phyloP scores from a whole-genome alignment of 805 yeast genomes.

The Candida wancherniae region DNA sequence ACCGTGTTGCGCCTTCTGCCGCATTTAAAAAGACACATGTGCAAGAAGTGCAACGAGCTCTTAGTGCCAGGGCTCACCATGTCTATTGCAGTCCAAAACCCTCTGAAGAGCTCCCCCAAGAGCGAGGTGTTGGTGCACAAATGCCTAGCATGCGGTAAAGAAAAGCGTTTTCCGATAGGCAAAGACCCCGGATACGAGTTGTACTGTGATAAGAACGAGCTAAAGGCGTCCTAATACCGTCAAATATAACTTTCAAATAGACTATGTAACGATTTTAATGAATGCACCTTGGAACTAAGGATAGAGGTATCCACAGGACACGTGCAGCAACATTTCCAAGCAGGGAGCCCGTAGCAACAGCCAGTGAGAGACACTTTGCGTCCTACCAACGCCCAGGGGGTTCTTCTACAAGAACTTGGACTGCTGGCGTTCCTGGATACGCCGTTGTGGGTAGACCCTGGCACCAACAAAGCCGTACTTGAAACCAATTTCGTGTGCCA shows the following conservation, averaged over 20 bases:
- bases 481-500: slow-evolving; percentile 90
- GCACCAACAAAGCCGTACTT: slow-evolving; percentile 73
- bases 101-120: slow-evolving; percentile 26
- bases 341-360: background rate
- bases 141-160: slow-evolving; percentile 50
- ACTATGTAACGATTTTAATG: too few species aligned
- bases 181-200: slow-evolving; percentile 42
- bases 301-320: background rate
- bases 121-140: slow-evolving; percentile 45
- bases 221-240: too few species aligned
- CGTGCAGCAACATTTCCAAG: background rate
- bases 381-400: background rate
- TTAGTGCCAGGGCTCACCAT: slow-evolving; percentile 47
- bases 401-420: slow-evolving; percentile 9
- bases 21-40: slow-evolving; percentile 57
- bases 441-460: slow-evolving; percentile 43
- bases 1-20: slow-evolving; percentile 64
- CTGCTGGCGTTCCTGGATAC: slow-evolving; percentile 22
- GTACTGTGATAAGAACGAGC: slow-evolving; percentile 37
- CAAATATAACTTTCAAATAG: too few species aligned
- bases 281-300: too few species aligned
- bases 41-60: slow-evolving; percentile 59
- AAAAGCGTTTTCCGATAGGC: slow-evolving; percentile 63
- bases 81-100: slow-evolving; percentile 37
- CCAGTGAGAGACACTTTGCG: too few species aligned